phyloP scores from a whole-genome alignment of 2,329 filamentous ascomycete species.

The Zymoseptoria passerinii region DNA sequence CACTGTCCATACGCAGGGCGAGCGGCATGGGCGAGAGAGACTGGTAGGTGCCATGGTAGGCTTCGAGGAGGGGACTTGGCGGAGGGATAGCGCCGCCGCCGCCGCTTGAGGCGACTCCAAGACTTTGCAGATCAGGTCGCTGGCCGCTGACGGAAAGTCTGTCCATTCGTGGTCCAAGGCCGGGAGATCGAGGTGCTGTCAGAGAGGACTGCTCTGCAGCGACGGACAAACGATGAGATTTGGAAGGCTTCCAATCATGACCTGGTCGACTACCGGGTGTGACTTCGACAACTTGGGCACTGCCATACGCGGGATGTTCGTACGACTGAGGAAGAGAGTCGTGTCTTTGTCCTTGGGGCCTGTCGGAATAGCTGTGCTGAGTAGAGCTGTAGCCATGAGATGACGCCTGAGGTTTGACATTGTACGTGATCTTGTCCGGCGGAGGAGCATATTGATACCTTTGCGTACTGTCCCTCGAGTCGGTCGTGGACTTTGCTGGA shows the following conservation, averaged over 20 bases:
- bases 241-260: slow-evolving; percentile 12
- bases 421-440: slow-evolving; percentile 37
- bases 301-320: slow-evolving; percentile 16
- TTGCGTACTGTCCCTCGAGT: slow-evolving; percentile 13
- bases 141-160: slow-evolving; percentile 41
- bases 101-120: slow-evolving; percentile 12
- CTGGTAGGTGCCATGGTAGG: slow-evolving; percentile 90
- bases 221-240: slow-evolving; percentile 12
- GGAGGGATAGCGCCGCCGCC: slow-evolving; percentile 47
- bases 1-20: slow-evolving; percentile 54
- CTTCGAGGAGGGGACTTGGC: slow-evolving; percentile 77
- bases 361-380: slow-evolving; percentile 14
- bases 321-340: slow-evolving; percentile 17
- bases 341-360: slow-evolving; percentile 10
- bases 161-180: slow-evolving; percentile 36
- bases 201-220: slow-evolving; percentile 15
- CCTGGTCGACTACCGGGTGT: slow-evolving; percentile 26
- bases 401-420: slow-evolving; percentile 26
- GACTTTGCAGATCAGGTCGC: slow-evolving; percentile 33
- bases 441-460: slow-evolving; percentile 32
- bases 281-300: slow-evolving; percentile 35
- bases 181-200: slow-evolving; percentile 26
- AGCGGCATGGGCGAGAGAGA: slow-evolving; percentile 92
- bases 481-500: slow-evolving; percentile 15
- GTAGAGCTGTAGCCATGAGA: slow-evolving; percentile 1